Evolutionary conservation across 2,329 filamentous ascomycete species (phyloP).

Genomic region (Tolypocladium ophioglossoides): DNA sequence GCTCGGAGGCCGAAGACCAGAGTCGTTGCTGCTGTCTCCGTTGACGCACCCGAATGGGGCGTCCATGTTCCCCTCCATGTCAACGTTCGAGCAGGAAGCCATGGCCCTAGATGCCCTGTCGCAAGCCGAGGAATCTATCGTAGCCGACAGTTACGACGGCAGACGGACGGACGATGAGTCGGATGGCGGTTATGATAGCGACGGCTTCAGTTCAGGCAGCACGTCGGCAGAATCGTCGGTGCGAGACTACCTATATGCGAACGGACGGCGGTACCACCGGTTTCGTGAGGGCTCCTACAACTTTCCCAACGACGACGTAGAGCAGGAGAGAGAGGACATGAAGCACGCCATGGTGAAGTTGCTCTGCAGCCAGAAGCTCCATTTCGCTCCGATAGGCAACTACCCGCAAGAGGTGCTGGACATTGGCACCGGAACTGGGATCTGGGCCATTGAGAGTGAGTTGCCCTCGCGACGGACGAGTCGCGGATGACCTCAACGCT

Average conservation of each 20-base stretch:
- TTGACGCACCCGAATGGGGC: slow-evolving; percentile 27
- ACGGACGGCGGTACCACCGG: slow-evolving; percentile 48
- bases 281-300: slow-evolving; percentile 44
- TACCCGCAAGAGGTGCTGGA: slow-evolving; percentile 42
- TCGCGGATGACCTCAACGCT: background rate
- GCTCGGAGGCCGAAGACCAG: slow-evolving; percentile 4
- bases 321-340: slow-evolving; percentile 49
- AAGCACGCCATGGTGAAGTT: slow-evolving; percentile 42
- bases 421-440: slow-evolving; percentile 47
- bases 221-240: slow-evolving; percentile 29
- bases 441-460: slow-evolving; percentile 47
- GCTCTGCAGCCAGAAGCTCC: slow-evolving; percentile 35
- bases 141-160: slow-evolving; percentile 21
- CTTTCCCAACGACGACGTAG: slow-evolving; percentile 49
- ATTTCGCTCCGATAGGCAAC: slow-evolving; percentile 39
- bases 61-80: slow-evolving; percentile 24
- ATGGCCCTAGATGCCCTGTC: slow-evolving; percentile 24
- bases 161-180: slow-evolving; percentile 11
- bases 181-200: slow-evolving; percentile 27
- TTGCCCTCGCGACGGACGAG: background rate
- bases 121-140: slow-evolving; percentile 25
- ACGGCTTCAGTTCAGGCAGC: slow-evolving; percentile 22
- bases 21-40: slow-evolving; percentile 15
- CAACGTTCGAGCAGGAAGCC: slow-evolving; percentile 22
- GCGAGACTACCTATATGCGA: slow-evolving; percentile 42